Base-by-base conservation (phyloP, 768 basidiomycete species). In the Inosperma sp. region DNA sequence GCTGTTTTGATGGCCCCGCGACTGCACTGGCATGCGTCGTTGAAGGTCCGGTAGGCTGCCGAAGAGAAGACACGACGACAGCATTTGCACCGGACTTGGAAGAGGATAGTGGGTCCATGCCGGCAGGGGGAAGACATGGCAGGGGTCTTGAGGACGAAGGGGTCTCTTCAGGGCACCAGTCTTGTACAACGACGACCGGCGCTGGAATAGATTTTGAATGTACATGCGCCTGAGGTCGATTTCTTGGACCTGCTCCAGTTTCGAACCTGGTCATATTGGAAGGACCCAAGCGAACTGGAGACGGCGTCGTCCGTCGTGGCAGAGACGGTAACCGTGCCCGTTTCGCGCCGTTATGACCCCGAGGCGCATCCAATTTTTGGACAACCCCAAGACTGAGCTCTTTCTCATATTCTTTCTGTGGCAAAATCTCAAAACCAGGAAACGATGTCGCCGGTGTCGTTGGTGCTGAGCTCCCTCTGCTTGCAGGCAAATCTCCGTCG, bases 361-460 rank as follows among this genome's bases (percentile, higher is more conserved):
- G 53, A 7, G 53, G 51, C 10, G 55, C 27, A 19, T 53, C 40
- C 23, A 53, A 42, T 2, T 39, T 49, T 5, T 50, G 26, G 23
- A 56, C 57, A 19, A 53, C 55, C 7, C 60, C 59, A 1, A 63
- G 43, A 33, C 63, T 60, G 1, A 60, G 52, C n/a, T 53, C 57
- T 14, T 56, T 34, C 49, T 67, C 64, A 34, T 67, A 61, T 48
- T 59, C 53, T 40, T 56, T 29, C 36, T 57, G 59, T 10, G 61
- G 49, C 36, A 57, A 25, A 9, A 56, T 55, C 34, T 59, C 55
- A 37, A 61, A 59, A 8, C 60, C 46, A 21, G 59, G 42, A 40
- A 57, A 58, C 4, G 55, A 43, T 29, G 56, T 48, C 48, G 33
- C 39, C 7, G 51, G 48, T 27, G 55, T 56, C 4, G 54, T 42